Evolutionary conservation across 2,329 filamentous ascomycete genomes (phyloP).

Genomic region (Fonsecaea erecta): DNA sequence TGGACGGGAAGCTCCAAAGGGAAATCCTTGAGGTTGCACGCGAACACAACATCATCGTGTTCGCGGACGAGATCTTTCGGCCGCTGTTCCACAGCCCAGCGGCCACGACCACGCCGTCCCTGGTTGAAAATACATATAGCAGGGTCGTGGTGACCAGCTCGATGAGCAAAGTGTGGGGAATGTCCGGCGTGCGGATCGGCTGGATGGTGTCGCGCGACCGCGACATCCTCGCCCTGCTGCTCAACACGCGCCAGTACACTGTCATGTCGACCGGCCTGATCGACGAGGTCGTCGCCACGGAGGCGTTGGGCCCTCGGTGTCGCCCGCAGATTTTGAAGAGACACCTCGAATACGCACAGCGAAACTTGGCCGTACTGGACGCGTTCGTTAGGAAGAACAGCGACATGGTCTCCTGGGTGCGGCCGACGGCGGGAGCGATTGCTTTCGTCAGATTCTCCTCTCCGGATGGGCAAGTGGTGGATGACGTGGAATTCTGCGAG

Average conservation of each 20-base stretch:
- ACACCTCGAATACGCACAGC: constrained; percentile 69
- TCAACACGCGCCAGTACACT: constrained; percentile 76
- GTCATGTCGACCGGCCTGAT: constrained; percentile 81
- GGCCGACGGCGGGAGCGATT: constrained; percentile 77
- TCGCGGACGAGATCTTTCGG: constrained; percentile 83
- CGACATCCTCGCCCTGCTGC: constrained; percentile 66
- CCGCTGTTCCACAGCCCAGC: constrained; percentile 75
- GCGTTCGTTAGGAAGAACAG: constrained; percentile 64
- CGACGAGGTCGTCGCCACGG: constrained; percentile 78
- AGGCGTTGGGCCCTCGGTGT: constrained; percentile 68
- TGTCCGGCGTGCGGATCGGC: constrained; percentile 80
- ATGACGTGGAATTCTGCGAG: constrained; percentile 73
- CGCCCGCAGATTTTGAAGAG: constrained; percentile 65
- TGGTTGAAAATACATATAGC: constrained; percentile 60
- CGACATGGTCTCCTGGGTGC: constrained; percentile 69
- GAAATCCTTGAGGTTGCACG: constrained; percentile 67
- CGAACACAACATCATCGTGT: constrained; percentile 66
- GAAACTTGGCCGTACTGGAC: constrained; percentile 68
- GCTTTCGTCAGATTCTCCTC: constrained; percentile 73
- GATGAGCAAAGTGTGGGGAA: constrained; percentile 82
- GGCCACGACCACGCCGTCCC: constrained; percentile 44
- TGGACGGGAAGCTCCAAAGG: constrained; percentile 65
- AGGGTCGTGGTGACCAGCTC: constrained; percentile 76
- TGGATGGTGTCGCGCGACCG: constrained; percentile 76
- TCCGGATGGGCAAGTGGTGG: constrained; percentile 61